These are phyloP conservation scores for Zhuliangozyma blackwelliae DNA, from an alignment of 1,139 yeast genomes.

Conservation along the genomic window DNA sequence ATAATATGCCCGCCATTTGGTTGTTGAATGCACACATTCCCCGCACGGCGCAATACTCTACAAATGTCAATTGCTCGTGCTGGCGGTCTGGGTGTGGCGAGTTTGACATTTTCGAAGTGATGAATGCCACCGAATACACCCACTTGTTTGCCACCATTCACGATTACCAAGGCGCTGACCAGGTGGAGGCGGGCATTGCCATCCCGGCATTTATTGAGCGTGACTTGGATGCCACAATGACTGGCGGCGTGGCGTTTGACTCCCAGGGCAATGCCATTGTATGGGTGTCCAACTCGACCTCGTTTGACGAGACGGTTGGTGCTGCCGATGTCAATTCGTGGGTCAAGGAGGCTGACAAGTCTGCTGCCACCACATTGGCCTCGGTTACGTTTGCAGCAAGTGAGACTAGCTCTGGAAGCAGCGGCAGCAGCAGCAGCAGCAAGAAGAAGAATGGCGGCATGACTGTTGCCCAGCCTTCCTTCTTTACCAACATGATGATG, in stretches of 20 bases:
- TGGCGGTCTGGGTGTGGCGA: constrained; percentile 98
- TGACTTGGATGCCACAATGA: constrained; percentile 46
- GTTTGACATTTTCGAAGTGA: constrained; percentile 79
- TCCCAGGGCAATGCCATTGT: constrained; percentile 56
- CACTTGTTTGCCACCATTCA: constrained; percentile 65
- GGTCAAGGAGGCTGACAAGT: constrained; percentile 13
- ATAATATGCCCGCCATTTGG: constrained; percentile 97
- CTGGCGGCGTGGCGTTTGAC: constrained; percentile 69
- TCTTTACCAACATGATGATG: constrained; percentile 12
- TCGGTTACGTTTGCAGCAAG: constrained; percentile 20
- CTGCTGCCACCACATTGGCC: constrained; percentile 19
- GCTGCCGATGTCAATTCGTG: constrained; percentile 33
- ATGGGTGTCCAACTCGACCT: constrained; percentile 54
- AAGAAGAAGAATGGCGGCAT: constrained; percentile 19
- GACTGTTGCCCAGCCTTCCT: constrained; percentile 11
- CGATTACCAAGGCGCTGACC: constrained; percentile 66
- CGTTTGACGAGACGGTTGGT: constrained; percentile 36
- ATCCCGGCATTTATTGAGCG: constrained; percentile 56
- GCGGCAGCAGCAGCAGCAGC: constrained; percentile 2
- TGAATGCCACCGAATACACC: constrained; percentile 44
- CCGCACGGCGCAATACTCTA: constrained; percentile 77
- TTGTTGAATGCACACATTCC: constrained; percentile 90
- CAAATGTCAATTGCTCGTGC: constrained; percentile 77
- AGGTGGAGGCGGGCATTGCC: constrained; percentile 56
- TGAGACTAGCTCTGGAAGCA: constrained; percentile 7